phyloP scores from a whole-genome alignment of 768 basidiomycete genomes.

The Termitomyces sp. region DNA sequence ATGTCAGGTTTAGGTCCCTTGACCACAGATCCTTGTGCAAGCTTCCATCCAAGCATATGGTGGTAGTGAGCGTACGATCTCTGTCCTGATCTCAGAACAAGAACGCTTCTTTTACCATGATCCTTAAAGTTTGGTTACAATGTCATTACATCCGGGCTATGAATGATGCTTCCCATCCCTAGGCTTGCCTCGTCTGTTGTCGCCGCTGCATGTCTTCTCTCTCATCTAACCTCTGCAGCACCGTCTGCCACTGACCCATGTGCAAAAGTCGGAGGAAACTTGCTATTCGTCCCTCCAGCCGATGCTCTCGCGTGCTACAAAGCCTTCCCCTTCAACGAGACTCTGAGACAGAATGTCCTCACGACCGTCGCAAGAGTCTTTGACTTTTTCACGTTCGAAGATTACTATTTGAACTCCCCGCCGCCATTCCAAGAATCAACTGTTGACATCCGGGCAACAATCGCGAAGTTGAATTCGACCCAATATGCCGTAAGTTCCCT shows the following conservation, averaged over 20 bases:
- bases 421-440: slow-evolving; percentile 56
- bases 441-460: slow-evolving; percentile 45
- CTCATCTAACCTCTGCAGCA: slow-evolving; percentile 11
- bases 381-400: slow-evolving; percentile 53
- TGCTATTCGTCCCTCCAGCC: slow-evolving; percentile 43
- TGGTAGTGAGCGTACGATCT: background rate
- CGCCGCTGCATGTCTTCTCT: slow-evolving; percentile 6
- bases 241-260: slow-evolving; percentile 34
- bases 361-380: slow-evolving; percentile 43
- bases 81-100: background rate
- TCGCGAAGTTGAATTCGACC: slow-evolving; percentile 46
- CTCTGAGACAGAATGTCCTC: slow-evolving; percentile 50
- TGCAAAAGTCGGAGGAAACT: slow-evolving; percentile 36
- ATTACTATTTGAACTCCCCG: slow-evolving; percentile 47
- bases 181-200: background rate
- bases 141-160: background rate
- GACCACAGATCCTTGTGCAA: background rate
- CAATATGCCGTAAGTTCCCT: slow-evolving; percentile 36
- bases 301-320: slow-evolving; percentile 57
- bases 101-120: background rate
- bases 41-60: slow-evolving; percentile 2
- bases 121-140: background rate
- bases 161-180: slow-evolving; percentile 1
- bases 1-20: background rate
- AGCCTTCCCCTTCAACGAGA: slow-evolving; percentile 55